Conservation (phyloP, 139 green algal genomes). For the Chlorella sorokiniana region DNA sequence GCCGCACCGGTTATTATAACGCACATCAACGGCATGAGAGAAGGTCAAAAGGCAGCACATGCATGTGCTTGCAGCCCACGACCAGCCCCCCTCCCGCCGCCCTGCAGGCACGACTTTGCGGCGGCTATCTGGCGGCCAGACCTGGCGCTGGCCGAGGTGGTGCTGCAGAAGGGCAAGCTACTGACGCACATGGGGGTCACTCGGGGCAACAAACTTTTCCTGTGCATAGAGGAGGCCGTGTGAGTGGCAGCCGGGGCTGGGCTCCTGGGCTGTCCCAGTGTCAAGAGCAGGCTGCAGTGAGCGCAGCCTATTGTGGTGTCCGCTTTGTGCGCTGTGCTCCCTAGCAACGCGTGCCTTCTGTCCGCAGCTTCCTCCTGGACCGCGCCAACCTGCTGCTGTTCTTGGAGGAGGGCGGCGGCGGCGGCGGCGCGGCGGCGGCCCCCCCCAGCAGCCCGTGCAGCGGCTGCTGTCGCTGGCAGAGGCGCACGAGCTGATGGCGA, state of each 20-base stretch:
- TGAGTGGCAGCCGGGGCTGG: neutral
- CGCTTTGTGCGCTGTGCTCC: neutral
- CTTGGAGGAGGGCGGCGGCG: slow-evolving; percentile 6
- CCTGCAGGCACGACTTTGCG: slow-evolving; percentile 28
- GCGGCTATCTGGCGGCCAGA: slow-evolving; percentile 46
- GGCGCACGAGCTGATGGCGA: slow-evolving; percentile 31
- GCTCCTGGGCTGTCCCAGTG: neutral
- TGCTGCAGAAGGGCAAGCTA: slow-evolving; percentile 40
- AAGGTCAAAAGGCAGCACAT: neutral
- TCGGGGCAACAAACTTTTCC: slow-evolving; percentile 31
- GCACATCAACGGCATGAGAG: too few relatives aligned
- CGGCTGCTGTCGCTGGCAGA: slow-evolving; percentile 35
- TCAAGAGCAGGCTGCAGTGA: neutral
- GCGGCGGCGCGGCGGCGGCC: neutral
- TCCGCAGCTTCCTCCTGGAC: slow-evolving; percentile 41
- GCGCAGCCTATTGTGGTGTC: neutral
- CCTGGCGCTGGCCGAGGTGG: slow-evolving; percentile 41
- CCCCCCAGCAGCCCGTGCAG: neutral
- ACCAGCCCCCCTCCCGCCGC: too few relatives aligned
- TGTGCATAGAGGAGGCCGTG: slow-evolving; percentile 41
- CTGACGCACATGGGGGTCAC: slow-evolving; percentile 39
- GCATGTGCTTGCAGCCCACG: neutral
- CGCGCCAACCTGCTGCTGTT: slow-evolving; percentile 50
- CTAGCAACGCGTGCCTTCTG: neutral
- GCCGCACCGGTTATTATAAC: too few relatives aligned